These are phyloP conservation scores for Helminthosporium solani DNA, from an alignment of 2,329 filamentous ascomycete species.

Conservation along the genomic window DNA sequence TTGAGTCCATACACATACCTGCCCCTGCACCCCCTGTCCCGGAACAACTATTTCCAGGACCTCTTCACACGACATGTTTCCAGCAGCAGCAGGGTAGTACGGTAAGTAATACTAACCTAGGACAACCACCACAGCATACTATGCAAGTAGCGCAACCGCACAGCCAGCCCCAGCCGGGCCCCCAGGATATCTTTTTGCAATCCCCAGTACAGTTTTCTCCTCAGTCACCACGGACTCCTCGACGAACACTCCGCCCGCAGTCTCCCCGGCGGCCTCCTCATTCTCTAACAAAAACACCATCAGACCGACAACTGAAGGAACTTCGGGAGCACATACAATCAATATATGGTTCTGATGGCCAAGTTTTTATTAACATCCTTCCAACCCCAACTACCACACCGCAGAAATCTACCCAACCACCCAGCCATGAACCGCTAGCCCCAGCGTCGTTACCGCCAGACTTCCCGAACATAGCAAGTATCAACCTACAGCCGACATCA, in stretches of 20 bases:
- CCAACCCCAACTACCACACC: constrained; percentile 57
- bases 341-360: constrained; percentile 45
- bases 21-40: constrained; percentile 44
- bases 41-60: constrained; percentile 37
- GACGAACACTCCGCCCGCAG: constrained; percentile 33
- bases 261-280: constrained; percentile 34
- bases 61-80: constrained; percentile 32
- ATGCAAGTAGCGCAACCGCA: constrained; percentile 91
- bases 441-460: constrained; percentile 58
- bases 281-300: constrained; percentile 37
- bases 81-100: constrained; percentile 55
- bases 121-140: constrained; percentile 69
- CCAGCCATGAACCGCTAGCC: constrained; percentile 50
- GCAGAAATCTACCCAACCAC: constrained; percentile 43
- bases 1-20: constrained; percentile 39
- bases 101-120: constrained; percentile 61
- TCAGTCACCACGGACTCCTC: constrained; percentile 37
- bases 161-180: constrained; percentile 77
- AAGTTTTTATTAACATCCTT: constrained; percentile 50
- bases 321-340: constrained; percentile 48
- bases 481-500: constrained; percentile 47
- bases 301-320: constrained; percentile 45
- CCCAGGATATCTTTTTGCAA: constrained; percentile 42
- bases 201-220: constrained; percentile 43
- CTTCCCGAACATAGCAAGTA: constrained; percentile 55